Percentiles rank a stretch among this genome's conserved stretches.
phyloP scores from a whole-genome alignment of 805 yeast genomes.

The Kuraishia cidri region DNA sequence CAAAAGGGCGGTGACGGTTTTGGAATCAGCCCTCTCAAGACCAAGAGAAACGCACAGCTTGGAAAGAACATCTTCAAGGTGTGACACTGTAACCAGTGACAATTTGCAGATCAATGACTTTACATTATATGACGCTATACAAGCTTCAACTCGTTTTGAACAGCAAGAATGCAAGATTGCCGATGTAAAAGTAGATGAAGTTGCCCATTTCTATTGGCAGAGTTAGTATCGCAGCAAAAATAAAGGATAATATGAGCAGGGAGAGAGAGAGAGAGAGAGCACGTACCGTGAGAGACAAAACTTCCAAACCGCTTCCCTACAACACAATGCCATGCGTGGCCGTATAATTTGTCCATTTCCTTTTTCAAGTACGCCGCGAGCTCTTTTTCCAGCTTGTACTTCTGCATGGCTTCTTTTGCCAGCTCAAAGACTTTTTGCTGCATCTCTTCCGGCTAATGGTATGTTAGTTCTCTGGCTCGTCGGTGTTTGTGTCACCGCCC shows the following conservation, averaged over 20 bases:
- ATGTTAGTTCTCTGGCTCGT: not conserved
- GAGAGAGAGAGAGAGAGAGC: not conserved
- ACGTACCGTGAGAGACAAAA: conserved; percentile 57
- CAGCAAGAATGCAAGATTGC: conserved; percentile 54
- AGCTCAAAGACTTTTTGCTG: conserved; percentile 39
- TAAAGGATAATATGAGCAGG: too few species aligned
- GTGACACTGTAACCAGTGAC: not conserved
- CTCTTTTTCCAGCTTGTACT: conserved; percentile 43
- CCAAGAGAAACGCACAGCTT: conserved; percentile 9
- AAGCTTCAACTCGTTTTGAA: conserved; percentile 56
- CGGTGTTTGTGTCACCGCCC: too few species aligned
- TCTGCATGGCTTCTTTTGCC: conserved; percentile 32
- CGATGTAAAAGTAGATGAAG: conserved; percentile 66
- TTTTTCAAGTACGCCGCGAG: conserved; percentile 60
- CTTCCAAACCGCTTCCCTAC: conserved; percentile 77
- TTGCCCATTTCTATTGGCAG: conserved; percentile 42
- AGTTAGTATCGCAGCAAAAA: conserved; percentile 1
- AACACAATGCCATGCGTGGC: conserved; percentile 75
- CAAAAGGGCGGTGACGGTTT: too few species aligned
- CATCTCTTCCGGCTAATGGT: conserved; percentile 34
- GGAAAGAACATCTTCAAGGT: conserved; percentile 11
- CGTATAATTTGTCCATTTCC: conserved; percentile 50
- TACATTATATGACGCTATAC: too few species aligned
- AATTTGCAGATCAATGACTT: too few species aligned
- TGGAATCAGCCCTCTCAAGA: conserved; percentile 14